Base-by-base conservation (phyloP, 495 filamentous ascomycete species). In the Clohesyomyces aquaticus region DNA sequence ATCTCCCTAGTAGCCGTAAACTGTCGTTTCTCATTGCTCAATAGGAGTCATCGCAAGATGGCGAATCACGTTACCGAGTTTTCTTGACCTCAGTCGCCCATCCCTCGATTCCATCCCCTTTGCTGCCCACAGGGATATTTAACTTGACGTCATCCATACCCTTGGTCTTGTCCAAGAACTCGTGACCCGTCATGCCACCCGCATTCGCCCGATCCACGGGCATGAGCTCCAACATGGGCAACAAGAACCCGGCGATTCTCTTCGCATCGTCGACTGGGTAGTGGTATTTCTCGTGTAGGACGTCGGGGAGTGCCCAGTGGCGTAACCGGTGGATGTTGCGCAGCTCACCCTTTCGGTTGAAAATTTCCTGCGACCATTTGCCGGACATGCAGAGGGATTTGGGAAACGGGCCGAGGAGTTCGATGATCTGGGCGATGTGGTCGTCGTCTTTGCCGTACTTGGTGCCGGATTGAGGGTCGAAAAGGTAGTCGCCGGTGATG, bases 361-460 rank as follows among this genome's bases (percentile, higher is more conserved):
- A 99, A 66, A 99, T 99, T 73, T 98, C 95, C 74, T 97, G 93
- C 8, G 88, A 91, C 94, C 94, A 99, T 77, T 96, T 96, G 42
- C 94, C 94, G 0, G 88, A 87, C 46, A 94, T 81, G 72, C 88
- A 96, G 25, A 98, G 85, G 2, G 90, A 88, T 71, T 94, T 94
- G 47, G 94, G 93, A 74, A 99, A 98, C 19, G 87, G 85, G 21
- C 94, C 94, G 9, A 99, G 85, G 29, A 99, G 86, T 75, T 99
- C 94, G 75, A 99, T 97, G 71, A 99, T 97, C 74, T 99, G 94
- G 2, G 94, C 94, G 45, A 98, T 99, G 77, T 99, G 94, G 75
- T 99, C 94, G 77, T 99, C 94, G 74, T 99, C 94, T 80, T 99
- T 99, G 72, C 94, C 94, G 73, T 99, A 99, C 76, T 98, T 98